Evolutionary conservation across 2,329 filamentous ascomycete species (phyloP), one percentile per base, ranked within the genome.

Genomic region (Metarhizium humberi): DNA sequence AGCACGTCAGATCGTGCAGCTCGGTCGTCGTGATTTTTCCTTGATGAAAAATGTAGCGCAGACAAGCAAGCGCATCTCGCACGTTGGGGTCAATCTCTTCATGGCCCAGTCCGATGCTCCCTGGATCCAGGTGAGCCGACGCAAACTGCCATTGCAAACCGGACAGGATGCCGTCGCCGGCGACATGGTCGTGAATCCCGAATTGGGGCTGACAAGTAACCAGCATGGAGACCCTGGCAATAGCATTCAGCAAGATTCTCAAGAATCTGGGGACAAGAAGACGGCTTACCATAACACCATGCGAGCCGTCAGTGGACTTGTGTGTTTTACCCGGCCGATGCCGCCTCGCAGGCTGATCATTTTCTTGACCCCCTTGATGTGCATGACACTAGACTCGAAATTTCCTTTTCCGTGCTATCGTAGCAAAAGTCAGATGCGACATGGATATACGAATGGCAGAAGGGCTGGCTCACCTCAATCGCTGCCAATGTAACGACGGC

Each of bases 401-500:
- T 81, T 79, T 0, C 78, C 76, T 57, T 81, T 81, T n/a, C 78
- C 78, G 57, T 73, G 75, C 77, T 80, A 43, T 18, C 2, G 18
- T 16, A 4, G 16, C 5, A 1, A 1, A 2, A 42, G 7, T 30
- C 6, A 25, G 8, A 7, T 10, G 4, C 20, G 20, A 1, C 6
- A 16, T 2, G 6, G n/a, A n/a, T n/a, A n/a, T 30, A 16, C 7
- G 20, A 14, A 7, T 16, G 34, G 25, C 11, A 4, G 2, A 4
- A 6, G 3, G 36, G n/a, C 18, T 4, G 3, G 45, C 70, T 70
- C 59, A 81, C 79, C 63, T 82, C 79, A 50, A 82, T 83, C 1
- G 79, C 75, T 10, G 80, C 79, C 56, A 83, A 61, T 0, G 79
- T 83, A 46, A 83, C 74, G 7, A 83, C 77, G 0, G 79, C 76